These are phyloP conservation scores for Collybia nuda DNA, from an alignment of 768 basidiomycete species.

Conservation along the genomic window DNA sequence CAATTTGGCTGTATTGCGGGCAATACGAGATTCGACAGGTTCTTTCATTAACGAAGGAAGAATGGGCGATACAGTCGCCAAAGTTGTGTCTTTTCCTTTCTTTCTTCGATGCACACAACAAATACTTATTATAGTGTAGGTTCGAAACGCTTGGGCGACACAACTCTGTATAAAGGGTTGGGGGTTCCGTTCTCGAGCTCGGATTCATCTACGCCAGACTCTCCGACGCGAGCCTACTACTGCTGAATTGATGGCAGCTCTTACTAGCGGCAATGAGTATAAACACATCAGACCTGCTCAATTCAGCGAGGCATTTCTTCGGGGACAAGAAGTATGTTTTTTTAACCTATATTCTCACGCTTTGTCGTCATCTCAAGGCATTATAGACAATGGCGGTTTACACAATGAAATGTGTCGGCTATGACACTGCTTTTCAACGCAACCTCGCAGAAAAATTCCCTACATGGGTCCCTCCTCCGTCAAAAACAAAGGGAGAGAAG, in stretches of 20 bases:
- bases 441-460: not conserved
- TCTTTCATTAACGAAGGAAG: slow-evolving; percentile 11
- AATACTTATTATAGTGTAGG: not conserved
- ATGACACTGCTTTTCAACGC: not conserved
- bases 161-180: slow-evolving; percentile 1
- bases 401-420: slow-evolving; percentile 2
- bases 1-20: slow-evolving; percentile 16
- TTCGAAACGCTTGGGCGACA: slow-evolving; percentile 6
- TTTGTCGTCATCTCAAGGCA: not conserved
- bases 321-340: slow-evolving; percentile 8
- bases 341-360: not conserved
- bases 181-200: slow-evolving; percentile 9
- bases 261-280: too few species aligned
- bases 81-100: not conserved
- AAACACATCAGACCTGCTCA: slow-evolving; percentile 1
- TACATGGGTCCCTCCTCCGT: not conserved
- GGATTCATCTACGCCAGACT: slow-evolving; percentile 5
- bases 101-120: too few species aligned
- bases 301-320: slow-evolving; percentile 2
- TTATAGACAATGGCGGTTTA: not conserved
- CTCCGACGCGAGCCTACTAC: slow-evolving; percentile 6
- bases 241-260: slow-evolving; percentile 1
- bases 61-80: slow-evolving; percentile 7
- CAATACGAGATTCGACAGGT: slow-evolving; percentile 9
- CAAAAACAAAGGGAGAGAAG: not conserved